A percentile compares a stretch with the other conserved stretches of the same genome.
phyloP scores from a whole-genome alignment of 2,329 filamentous ascomycete genomes.

The Aspergillus novoparasiticus region DNA sequence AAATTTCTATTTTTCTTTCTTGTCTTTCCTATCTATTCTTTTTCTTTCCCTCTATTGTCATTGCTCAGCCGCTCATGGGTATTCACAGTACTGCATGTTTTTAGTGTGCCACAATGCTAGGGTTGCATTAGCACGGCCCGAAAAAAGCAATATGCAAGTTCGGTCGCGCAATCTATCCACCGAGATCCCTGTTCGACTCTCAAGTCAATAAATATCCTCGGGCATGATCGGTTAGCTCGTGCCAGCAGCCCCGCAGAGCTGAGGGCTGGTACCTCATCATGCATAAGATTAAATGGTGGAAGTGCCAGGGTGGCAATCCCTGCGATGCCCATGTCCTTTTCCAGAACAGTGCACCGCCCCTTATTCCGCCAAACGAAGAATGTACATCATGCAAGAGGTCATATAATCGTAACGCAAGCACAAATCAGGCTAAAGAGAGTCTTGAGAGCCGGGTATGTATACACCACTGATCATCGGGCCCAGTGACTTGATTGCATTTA shows the following conservation, averaged over 20 bases:
- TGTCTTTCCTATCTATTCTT: background rate
- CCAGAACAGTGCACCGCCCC: background rate
- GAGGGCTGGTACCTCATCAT: background rate
- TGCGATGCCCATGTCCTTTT: background rate
- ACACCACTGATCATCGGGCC: background rate
- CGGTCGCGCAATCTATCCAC: constrained; percentile 5
- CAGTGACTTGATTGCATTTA: background rate
- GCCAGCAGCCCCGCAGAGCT: background rate
- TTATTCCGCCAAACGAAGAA: background rate
- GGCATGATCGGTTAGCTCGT: background rate
- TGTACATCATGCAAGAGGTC: background rate
- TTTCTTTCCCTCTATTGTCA: background rate
- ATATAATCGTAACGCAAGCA: background rate
- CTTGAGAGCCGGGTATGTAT: background rate
- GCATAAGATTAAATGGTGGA: background rate
- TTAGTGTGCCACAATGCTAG: background rate
- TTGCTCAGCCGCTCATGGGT: background rate
- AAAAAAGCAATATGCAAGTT: constrained; percentile 3
- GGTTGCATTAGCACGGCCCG: background rate
- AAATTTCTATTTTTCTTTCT: background rate
- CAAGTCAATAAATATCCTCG: background rate
- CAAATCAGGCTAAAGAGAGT: background rate
- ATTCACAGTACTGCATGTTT: background rate
- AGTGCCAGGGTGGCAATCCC: background rate
- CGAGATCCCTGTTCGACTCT: background rate